Evolutionary conservation across 1,284 basidiomycete species (phyloP), one percentile per base, ranked within the genome.

Genomic region (Cerioporus squamosus): DNA sequence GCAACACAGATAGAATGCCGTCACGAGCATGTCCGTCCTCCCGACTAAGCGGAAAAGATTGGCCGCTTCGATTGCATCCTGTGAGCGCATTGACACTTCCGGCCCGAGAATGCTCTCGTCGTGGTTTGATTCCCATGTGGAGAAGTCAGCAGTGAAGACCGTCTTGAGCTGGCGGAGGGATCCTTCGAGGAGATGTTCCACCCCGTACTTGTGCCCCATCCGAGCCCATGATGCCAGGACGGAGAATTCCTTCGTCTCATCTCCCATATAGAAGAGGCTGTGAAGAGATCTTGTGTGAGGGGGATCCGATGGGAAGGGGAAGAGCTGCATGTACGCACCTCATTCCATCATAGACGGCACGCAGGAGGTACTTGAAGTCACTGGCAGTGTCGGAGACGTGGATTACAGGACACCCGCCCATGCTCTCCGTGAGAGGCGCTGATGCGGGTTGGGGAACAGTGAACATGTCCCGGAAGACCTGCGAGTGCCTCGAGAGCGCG

Each of bases 401-500:
- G 26, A 29, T 29, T 5, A 29, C 26, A 29, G 26, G 26, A 9
- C 26, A 29, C 6, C 26, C 26, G 26, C 9, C 26, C 26, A 29
- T 29, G 6, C 6, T 29, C 6, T 29, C 26, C 6, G 26, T 2
- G 9, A n/a, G n/a, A n/a, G n/a, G n/a, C n/a, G n/a, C n/a, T n/a
- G 26, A 29, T 5, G 26, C 9, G 9, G 26, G 26, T 29, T 29
- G 26, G 26, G 26, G 26, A 29, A 29, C 26, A 9, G 26, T 2
- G 26, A 29, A 29, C 26, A 29, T 1, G 6, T 5, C 5, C 6
- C 26, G 3, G 26, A 29, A 29, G 5, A 6, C 47, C 20, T 3
- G 59, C 47, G 38, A 66, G 10, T 53, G 44, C 2, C 42, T 40
- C 14, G 42, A 24, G 42, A 53, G 57, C 29, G 62, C 24, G 29